A percentile compares a stretch with the other conserved stretches of the same genome.
Evolutionary conservation across 192 early-diverging fungal genomes (phyloP).

Genomic region (Coemansia sp.): DNA sequence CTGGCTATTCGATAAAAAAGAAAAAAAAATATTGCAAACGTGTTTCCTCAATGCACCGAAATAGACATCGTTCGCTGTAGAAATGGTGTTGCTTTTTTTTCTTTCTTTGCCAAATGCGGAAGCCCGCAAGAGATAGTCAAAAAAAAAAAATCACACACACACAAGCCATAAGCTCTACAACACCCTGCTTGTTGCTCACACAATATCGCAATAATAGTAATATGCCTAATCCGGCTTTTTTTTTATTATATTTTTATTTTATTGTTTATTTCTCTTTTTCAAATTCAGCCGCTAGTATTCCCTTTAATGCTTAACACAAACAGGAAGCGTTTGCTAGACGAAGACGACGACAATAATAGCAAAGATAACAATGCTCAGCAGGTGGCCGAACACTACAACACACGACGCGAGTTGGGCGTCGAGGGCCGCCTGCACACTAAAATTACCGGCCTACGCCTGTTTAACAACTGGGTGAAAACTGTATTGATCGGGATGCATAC

Average conservation of each 20-base stretch:
- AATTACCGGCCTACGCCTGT: constrained; percentile 85
- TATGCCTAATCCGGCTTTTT: not conserved
- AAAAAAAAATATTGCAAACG: not conserved
- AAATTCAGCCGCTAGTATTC: not conserved
- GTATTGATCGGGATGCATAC: constrained; percentile 77
- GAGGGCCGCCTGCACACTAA: constrained; percentile 76
- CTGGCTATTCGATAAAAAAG: not conserved
- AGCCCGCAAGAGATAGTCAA: not conserved
- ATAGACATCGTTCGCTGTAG: not conserved
- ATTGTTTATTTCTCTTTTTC: not conserved
- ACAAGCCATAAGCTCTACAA: not conserved
- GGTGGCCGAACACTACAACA: constrained; percentile 83
- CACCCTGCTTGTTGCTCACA: not conserved
- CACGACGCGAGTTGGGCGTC: constrained; percentile 78
- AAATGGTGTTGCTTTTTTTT: not conserved
- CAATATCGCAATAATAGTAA: not conserved
- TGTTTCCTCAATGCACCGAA: constrained; percentile 5
- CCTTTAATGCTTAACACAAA: not conserved
- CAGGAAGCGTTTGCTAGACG: not conserved
- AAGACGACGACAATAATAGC: constrained; percentile 9
- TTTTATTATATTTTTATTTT: too few relatives aligned
- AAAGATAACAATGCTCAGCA: constrained; percentile 27
- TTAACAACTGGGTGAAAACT: constrained; percentile 98
- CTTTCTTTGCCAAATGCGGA: not conserved
- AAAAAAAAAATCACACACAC: not conserved